A percentile compares a stretch with the other conserved stretches of the same genome.
phyloP scores from a whole-genome alignment of 2,329 filamentous ascomycete species.

The Taxawa tesnikishii region DNA sequence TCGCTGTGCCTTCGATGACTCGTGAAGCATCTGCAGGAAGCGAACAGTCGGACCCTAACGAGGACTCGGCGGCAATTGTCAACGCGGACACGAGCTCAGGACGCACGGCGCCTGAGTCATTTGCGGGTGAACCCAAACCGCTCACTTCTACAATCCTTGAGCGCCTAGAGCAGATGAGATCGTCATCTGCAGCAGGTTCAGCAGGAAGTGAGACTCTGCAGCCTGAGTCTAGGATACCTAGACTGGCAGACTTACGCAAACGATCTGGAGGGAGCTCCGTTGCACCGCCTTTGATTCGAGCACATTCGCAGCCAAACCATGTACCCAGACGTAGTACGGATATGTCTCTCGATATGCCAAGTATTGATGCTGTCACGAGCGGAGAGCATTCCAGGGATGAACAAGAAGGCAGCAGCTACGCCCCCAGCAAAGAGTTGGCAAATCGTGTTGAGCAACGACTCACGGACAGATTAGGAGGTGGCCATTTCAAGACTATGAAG shows the following conservation, averaged over 20 bases:
- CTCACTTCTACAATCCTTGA: constrained; percentile 22
- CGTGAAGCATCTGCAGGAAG: constrained; percentile 2
- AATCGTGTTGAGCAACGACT: constrained; percentile 58
- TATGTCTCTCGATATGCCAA: constrained; percentile 1
- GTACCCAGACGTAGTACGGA: constrained; percentile 13
- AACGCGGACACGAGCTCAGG: constrained; percentile 2
- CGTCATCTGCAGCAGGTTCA: constrained; percentile 14
- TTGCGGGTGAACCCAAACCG: constrained; percentile 19
- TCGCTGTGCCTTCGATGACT: constrained; percentile 35
- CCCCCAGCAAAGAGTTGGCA: constrained; percentile 16
- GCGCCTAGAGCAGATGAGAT: constrained; percentile 24
- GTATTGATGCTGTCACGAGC: constrained; percentile 5
- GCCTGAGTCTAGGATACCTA: constrained; percentile 22
- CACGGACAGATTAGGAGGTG: constrained; percentile 57
- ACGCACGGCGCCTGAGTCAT: constrained; percentile 12
- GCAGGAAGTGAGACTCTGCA: constrained; percentile 10
- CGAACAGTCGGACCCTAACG: background rate
- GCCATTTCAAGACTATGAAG: constrained; percentile 48
- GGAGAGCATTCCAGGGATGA: constrained; percentile 6
- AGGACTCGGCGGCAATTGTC: background rate
- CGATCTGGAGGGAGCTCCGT: constrained; percentile 17
- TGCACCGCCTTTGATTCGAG: constrained; percentile 36
- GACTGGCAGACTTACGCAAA: constrained; percentile 19
- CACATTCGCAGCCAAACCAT: constrained; percentile 37
- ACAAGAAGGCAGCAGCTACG: constrained; percentile 1